Evolutionary conservation across 2,329 filamentous ascomycete species (phyloP).

Genomic region (Diaporthe sp.): DNA sequence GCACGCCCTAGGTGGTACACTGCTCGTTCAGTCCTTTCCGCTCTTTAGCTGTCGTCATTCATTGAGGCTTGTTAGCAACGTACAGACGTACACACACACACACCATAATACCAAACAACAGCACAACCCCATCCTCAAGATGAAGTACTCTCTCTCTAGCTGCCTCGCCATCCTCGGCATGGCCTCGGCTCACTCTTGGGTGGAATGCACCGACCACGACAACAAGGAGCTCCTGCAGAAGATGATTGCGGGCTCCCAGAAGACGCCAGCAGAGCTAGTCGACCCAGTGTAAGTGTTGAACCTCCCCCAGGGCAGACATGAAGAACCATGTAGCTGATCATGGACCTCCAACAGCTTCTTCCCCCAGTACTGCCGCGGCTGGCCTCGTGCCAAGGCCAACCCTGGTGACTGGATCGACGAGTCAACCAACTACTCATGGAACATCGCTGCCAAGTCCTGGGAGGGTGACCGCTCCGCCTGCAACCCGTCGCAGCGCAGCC

Average conservation of each 20-base stretch:
- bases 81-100: background rate
- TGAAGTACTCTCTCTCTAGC: slow-evolving; percentile 27
- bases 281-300: slow-evolving; percentile 26
- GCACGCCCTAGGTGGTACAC: slow-evolving; percentile 1
- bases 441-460: slow-evolving; percentile 14
- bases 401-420: slow-evolving; percentile 29
- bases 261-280: slow-evolving; percentile 2
- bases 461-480: slow-evolving; percentile 28
- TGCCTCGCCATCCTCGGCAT: slow-evolving; percentile 24
- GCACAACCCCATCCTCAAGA: slow-evolving; percentile 13
- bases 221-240: slow-evolving; percentile 22
- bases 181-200: slow-evolving; percentile 24
- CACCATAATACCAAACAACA: background rate
- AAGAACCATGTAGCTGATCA: slow-evolving; percentile 13
- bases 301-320: background rate
- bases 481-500: slow-evolving; percentile 27
- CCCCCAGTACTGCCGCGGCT: slow-evolving; percentile 19
- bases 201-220: slow-evolving; percentile 29
- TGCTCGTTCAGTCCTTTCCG: slow-evolving; percentile 25
- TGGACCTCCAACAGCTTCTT: slow-evolving; percentile 12
- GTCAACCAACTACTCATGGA: slow-evolving; percentile 29
- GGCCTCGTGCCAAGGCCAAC: slow-evolving; percentile 27
- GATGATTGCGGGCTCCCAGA: slow-evolving; percentile 25
- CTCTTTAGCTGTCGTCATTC: slow-evolving; percentile 7
- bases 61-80: slow-evolving; percentile 11